Evolutionary conservation across 441 rosid species (phyloP), one percentile per base, ranked within the genome.

Genomic region (Adansonia grandidieri): DNA sequence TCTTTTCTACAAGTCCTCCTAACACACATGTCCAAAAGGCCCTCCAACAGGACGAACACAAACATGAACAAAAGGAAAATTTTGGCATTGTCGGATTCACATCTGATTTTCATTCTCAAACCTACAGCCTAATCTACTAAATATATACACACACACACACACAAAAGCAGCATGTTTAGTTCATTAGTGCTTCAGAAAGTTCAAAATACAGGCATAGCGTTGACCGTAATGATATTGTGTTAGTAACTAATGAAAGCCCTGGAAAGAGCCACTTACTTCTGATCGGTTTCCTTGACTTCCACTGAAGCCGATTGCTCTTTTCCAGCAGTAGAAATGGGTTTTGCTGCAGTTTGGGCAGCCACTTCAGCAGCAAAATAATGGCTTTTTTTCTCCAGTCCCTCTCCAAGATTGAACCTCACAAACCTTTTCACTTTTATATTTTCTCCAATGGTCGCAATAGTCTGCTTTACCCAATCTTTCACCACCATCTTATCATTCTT

Each of bases 321-420:
- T 57, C 82, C 88, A 69, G 89, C 81, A 42, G 85, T 73, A 40
- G 89, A 42, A 13, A 81, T 84, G 1, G 92, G 81, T 80, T 89
- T 93, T 15, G 93, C 88, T 58, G 97, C 84, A 24, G 96, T 90
- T 88, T 96, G 99, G 13, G 99, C 98, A 45, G 99, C 97, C 42
- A 96, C 99, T 83, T 96, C 99, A 19, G 97, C 97, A 82, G 97
- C 97, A 83, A 96, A 93, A 86, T 93, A 97, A 86, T 91, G 98
- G 80, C 91, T 93, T 87, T 90, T 96, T 87, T 89, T 96, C 89
- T 92, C 91, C 82, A 93, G 83, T 62, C 99, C 99, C 83, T 96
- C 98, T 65, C 99, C 98, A 11, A 93, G 97, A 83, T 92, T 93
- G 87, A 86, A 92, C 75, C 97, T 88, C 62, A 93, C 86, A 40